Percentiles rank a stretch among this genome's conserved stretches.
Evolutionary conservation across 2,329 filamentous ascomycete genomes (phyloP).

Genomic region (Cucurbitaria berberidis): DNA sequence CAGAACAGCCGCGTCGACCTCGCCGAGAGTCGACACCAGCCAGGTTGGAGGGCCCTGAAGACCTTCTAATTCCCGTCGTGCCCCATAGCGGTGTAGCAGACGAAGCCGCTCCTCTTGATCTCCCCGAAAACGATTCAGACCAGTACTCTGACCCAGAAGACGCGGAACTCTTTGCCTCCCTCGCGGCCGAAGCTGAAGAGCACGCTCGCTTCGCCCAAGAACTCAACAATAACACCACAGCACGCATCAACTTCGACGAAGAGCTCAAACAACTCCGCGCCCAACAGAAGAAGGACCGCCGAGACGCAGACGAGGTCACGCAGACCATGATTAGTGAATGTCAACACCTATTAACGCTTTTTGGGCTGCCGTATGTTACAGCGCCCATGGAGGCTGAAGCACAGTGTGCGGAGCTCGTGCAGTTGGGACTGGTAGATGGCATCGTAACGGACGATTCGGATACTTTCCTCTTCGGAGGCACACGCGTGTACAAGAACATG

Average conservation of each 20-base stretch:
- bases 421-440: constrained; percentile 87
- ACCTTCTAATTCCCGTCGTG: constrained; percentile 37
- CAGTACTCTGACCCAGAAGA: constrained; percentile 83
- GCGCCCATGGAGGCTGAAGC: constrained; percentile 99
- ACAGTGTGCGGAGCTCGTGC: constrained; percentile 91
- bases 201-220: constrained; percentile 91
- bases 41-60: constrained; percentile 33
- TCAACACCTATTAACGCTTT: constrained; percentile 85
- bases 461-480: constrained; percentile 95
- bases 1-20: constrained; percentile 15
- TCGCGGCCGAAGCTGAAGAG: constrained; percentile 90
- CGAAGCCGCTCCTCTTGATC: constrained; percentile 32
- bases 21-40: constrained; percentile 31
- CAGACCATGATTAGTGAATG: constrained; percentile 96
- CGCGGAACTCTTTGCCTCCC: constrained; percentile 82
- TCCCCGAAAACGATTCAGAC: constrained; percentile 42
- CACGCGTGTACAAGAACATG: constrained; percentile 98
- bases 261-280: constrained; percentile 84
- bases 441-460: constrained; percentile 98
- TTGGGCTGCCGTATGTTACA: constrained; percentile 94
- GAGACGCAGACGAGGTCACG: constrained; percentile 96
- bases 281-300: constrained; percentile 96
- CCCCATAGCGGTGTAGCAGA: constrained; percentile 41
- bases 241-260: constrained; percentile 77
- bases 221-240: constrained; percentile 75